Evolutionary conservation across 192 early-diverging fungal genomes (phyloP).

Genomic region (Rhizoclosmatium sp.): DNA sequence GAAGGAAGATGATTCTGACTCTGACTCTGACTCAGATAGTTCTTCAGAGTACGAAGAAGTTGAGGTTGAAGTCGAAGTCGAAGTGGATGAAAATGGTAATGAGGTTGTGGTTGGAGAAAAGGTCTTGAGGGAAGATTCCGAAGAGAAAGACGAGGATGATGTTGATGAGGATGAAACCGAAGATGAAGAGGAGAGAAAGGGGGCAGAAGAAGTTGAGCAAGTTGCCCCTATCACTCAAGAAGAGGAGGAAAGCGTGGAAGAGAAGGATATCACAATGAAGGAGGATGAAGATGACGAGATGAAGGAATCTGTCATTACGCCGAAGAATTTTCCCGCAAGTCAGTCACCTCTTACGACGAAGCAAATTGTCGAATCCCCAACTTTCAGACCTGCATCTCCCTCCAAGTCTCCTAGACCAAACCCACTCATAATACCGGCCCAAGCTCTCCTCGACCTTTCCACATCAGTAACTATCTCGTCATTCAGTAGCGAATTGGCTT

Average conservation of each 20-base stretch:
- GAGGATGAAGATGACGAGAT: background rate
- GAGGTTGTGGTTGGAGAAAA: background rate
- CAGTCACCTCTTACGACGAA: no score
- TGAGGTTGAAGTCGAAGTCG: constrained; percentile 17
- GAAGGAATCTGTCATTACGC: background rate
- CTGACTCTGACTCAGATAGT: background rate
- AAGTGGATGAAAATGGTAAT: background rate
- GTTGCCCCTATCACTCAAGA: background rate
- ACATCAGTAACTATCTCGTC: no score
- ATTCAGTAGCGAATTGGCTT: no score
- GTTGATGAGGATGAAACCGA: no score
- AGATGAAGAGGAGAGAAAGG: background rate
- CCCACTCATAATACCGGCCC: no score
- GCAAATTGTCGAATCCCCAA: no score
- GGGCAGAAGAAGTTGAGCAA: background rate
- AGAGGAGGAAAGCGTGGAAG: background rate
- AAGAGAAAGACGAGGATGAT: background rate
- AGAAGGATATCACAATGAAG: background rate
- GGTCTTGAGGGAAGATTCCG: background rate
- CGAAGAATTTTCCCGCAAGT: no score
- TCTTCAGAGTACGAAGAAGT: constrained; percentile 16
- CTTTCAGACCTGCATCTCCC: no score
- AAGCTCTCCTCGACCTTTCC: no score
- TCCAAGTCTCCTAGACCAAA: no score
- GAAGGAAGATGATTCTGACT: background rate